A percentile compares a stretch with the other conserved stretches of the same genome.
Evolutionary conservation across 2,329 filamentous ascomycete species (phyloP).

Genomic region (Beauveria medogensis): DNA sequence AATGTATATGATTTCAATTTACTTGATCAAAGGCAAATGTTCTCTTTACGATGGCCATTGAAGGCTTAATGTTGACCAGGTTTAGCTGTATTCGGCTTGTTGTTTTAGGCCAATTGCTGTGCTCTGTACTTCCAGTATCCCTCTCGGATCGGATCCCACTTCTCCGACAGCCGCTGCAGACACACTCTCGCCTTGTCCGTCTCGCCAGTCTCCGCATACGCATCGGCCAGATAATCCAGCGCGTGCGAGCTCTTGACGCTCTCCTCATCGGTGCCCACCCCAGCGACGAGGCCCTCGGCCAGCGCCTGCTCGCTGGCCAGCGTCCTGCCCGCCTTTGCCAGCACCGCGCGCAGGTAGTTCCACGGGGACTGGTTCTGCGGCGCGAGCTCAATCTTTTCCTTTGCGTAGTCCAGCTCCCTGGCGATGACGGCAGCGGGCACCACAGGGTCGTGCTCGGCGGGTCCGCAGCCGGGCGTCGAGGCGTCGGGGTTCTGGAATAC

Average conservation of each 20-base stretch:
- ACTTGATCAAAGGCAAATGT: too few relatives aligned
- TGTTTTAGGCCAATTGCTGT: conserved; percentile 17
- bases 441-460: conserved; percentile 44
- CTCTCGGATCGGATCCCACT: conserved; percentile 83
- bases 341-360: conserved; percentile 78
- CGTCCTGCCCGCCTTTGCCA: conserved; percentile 55
- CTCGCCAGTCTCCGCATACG: conserved; percentile 50
- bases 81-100: too few relatives aligned
- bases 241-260: conserved; percentile 55
- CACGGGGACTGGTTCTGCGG: conserved; percentile 93
- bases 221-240: conserved; percentile 64
- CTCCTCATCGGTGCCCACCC: conserved; percentile 38
- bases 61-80: too few relatives aligned
- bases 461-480: conserved; percentile 37
- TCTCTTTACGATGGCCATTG: too few relatives aligned
- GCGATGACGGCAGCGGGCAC: conserved; percentile 59
- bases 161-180: conserved; percentile 65
- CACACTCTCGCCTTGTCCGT: conserved; percentile 58
- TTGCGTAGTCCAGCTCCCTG: conserved; percentile 66
- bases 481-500: conserved; percentile 59
- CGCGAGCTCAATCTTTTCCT: conserved; percentile 65
- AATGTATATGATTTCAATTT: neutral
- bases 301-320: conserved; percentile 40
- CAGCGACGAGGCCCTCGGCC: conserved; percentile 41
- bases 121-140: conserved; percentile 77